Conservation (phyloP, 768 basidiomycete genomes). For the Rhizopogon vinicolor region DNA sequence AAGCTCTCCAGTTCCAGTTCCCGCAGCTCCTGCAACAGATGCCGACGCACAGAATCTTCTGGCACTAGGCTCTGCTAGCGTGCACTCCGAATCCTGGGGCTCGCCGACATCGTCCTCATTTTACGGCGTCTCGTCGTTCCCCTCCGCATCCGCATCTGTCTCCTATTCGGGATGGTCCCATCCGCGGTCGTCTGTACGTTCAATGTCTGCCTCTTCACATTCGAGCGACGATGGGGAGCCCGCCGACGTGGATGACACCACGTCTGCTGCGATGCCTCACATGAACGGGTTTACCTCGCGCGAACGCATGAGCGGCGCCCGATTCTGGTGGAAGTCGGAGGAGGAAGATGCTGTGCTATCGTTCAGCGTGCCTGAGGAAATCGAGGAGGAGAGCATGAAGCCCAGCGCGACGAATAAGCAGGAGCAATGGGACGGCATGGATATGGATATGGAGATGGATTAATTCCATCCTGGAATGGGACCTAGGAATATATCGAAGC, state of each 20-base stretch:
- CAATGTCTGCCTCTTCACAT: constrained; percentile 32
- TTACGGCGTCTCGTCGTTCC: constrained; percentile 19
- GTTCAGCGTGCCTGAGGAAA: constrained; percentile 41
- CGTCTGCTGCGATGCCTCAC: neutral
- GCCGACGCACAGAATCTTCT: constrained; percentile 24
- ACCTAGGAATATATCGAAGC: neutral
- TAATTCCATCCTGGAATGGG: constrained; percentile 2
- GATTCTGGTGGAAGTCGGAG: constrained; percentile 34
- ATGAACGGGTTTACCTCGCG: constrained; percentile 21
- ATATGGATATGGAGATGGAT: constrained; percentile 47
- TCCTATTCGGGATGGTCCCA: constrained; percentile 46
- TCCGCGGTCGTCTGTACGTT: constrained; percentile 48
- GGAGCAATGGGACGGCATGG: constrained; percentile 38
- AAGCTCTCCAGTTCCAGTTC: constrained; percentile 30
- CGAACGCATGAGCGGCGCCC: constrained; percentile 18
- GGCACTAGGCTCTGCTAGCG: constrained; percentile 16
- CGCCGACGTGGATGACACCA: constrained; percentile 16
- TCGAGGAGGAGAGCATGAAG: constrained; percentile 35
- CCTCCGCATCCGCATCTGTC: constrained; percentile 11
- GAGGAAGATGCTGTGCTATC: constrained; percentile 38
- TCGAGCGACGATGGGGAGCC: constrained; percentile 34
- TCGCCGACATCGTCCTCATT: constrained; percentile 28
- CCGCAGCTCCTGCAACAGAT: constrained; percentile 12
- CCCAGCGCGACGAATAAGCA: constrained; percentile 11
- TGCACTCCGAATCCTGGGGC: constrained; percentile 28